These are phyloP conservation scores for Alternaria arbusti DNA, from an alignment of 2,329 filamentous ascomycete species.

Conservation along the genomic window DNA sequence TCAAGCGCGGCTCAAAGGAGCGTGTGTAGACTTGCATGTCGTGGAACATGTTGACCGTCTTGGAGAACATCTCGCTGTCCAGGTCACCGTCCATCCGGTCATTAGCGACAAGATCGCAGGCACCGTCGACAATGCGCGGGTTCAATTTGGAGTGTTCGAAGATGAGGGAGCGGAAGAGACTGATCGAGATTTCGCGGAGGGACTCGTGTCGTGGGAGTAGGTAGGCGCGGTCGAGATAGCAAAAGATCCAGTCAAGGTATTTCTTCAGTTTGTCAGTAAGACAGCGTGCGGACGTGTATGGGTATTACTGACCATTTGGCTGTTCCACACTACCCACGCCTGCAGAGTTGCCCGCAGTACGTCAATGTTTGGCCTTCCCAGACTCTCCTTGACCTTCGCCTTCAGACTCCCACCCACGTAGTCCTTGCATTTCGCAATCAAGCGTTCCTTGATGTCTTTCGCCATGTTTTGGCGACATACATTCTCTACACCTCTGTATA, in stretches of 20 bases:
- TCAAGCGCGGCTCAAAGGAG: constrained; percentile 78
- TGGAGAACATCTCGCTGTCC: constrained; percentile 71
- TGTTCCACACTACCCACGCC: constrained; percentile 80
- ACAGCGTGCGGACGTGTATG: too few relatives aligned
- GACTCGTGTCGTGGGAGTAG: constrained; percentile 77
- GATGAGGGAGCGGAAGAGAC: constrained; percentile 72
- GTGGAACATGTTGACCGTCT: constrained; percentile 81
- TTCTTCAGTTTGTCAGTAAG: constrained; percentile 56
- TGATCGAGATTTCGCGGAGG: constrained; percentile 81
- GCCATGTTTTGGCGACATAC: constrained; percentile 81
- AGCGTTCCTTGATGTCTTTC: constrained; percentile 68
- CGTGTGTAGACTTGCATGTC: constrained; percentile 81
- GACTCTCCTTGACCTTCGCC: constrained; percentile 63
- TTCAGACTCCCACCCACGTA: constrained; percentile 67
- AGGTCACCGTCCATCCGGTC: constrained; percentile 67
- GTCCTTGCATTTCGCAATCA: constrained; percentile 69
- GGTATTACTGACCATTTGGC: constrained; percentile 67
- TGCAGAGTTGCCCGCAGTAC: constrained; percentile 66
- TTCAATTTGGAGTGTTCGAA: constrained; percentile 62
- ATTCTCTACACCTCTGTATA: constrained; percentile 92
- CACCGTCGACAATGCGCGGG: constrained; percentile 66
- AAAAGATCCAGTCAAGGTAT: constrained; percentile 86
- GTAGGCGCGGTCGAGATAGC: constrained; percentile 90
- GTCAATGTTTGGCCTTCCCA: constrained; percentile 65
- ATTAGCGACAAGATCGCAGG: constrained; percentile 76